Evolutionary conservation across 192 early-diverging fungal genomes (phyloP).

Genomic region (Podila verticillata): DNA sequence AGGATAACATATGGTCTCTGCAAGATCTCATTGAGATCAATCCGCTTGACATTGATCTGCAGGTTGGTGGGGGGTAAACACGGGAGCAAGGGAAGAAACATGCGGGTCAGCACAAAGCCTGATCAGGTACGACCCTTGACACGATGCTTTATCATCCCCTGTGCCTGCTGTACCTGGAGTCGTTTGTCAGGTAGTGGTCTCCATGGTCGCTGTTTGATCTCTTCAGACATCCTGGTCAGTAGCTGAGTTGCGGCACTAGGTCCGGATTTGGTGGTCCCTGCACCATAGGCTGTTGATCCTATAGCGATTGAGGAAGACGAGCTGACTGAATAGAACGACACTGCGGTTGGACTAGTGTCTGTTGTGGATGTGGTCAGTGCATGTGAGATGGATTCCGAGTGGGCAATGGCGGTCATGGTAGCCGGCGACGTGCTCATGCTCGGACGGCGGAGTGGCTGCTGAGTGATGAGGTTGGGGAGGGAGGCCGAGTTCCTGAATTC

Average conservation of each 20-base stretch:
- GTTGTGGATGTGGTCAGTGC: neutral
- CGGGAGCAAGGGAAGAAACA: neutral
- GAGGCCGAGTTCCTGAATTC: conserved; percentile 8
- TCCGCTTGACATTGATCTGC: conserved; percentile 69
- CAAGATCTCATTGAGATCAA: conserved; percentile 65
- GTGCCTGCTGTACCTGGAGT: conserved; percentile 23
- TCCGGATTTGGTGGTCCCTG: neutral
- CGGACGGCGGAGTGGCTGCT: conserved; percentile 25
- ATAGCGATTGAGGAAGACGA: neutral
- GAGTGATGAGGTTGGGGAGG: conserved; percentile 32
- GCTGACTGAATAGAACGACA: neutral
- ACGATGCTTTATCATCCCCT: conserved; percentile 29
- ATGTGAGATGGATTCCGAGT: neutral
- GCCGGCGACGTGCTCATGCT: conserved; percentile 27
- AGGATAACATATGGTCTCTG: conserved; percentile 72
- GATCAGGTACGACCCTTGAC: conserved; percentile 5
- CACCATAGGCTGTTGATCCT: neutral
- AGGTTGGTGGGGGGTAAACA: conserved; percentile 6
- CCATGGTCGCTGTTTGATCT: conserved; percentile 47
- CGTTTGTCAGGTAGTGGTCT: conserved; percentile 45
- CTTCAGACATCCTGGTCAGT: conserved; percentile 34
- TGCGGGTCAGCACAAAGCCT: neutral
- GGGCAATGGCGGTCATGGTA: conserved; percentile 7
- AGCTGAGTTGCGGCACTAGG: conserved; percentile 28
- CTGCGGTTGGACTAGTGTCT: neutral